phyloP scores from a whole-genome alignment of 2,329 filamentous ascomycete genomes.

The Beauveria asiatica region DNA sequence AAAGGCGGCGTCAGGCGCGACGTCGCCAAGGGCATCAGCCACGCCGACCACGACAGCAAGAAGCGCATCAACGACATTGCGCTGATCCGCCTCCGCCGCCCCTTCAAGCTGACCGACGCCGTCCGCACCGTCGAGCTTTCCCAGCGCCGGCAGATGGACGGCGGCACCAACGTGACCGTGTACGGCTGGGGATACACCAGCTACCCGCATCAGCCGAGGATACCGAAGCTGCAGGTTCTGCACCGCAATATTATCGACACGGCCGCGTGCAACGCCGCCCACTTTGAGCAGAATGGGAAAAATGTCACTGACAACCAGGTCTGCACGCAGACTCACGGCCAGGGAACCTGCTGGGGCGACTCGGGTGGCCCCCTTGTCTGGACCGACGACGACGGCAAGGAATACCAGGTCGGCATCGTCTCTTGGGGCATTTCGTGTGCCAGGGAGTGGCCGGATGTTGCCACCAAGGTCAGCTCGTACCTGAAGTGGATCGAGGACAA shows the following conservation, averaged over 20 bases:
- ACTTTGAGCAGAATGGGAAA: not conserved
- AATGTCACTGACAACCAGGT: not conserved
- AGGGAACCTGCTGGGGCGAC: slow-evolving; percentile 1
- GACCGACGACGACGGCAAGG: not conserved
- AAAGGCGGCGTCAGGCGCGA: not conserved
- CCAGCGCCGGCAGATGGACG: not conserved
- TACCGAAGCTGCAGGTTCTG: not conserved
- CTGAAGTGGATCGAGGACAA: slow-evolving; percentile 1
- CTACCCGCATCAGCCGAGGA: not conserved
- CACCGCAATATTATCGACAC: not conserved
- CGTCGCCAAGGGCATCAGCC: not conserved
- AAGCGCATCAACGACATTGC: not conserved
- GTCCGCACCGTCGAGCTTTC: not conserved
- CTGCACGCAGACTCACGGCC: not conserved
- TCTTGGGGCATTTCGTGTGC: slow-evolving; percentile 4
- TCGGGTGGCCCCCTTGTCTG: slow-evolving; percentile 1
- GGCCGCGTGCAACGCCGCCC: not conserved
- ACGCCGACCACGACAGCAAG: not conserved
- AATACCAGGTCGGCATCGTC: not conserved
- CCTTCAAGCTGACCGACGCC: not conserved
- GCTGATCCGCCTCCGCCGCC: not conserved
- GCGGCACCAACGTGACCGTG: slow-evolving; percentile 6
- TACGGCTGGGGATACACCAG: slow-evolving; percentile 9
- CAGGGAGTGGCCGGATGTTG: not conserved
- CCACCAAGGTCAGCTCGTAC: not conserved